Evolutionary conservation across 352 stramenopile genomes (phyloP), one percentile per base, ranked within the genome.

Genomic region (Globisporangium polare): DNA sequence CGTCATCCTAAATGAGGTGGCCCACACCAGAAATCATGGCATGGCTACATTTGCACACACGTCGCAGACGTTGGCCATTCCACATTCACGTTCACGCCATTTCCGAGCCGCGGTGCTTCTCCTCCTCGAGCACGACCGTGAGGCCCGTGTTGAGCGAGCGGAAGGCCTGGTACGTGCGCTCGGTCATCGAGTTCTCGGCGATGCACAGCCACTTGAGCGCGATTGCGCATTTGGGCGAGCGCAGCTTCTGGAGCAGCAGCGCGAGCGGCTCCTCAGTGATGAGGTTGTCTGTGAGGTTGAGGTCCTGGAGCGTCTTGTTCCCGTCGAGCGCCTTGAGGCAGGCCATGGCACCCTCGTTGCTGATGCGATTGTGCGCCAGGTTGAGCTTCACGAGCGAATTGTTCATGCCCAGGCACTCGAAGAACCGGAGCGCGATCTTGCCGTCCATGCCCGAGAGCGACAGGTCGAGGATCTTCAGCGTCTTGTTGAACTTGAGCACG

Each of bases 261-360:
- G 76, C 75, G 17, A 89, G 53, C 49, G 79, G 77, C 47, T 92
- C 83, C 62, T 95, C 84, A 0, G 83, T 91, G 62, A 95, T 89
- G 17, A 68, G 61, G 52, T 94, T 94, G 62, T 83, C 67, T 0
- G 75, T 68, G n/a, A 95, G 24, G 56, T 94, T 86, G 20, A 95
- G 73, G n/a, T 94, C 78, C 1, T 67, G 65, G 15, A 95, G 62
- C 13, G 67, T 70, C 5, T 59, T 62, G 60, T 93, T 91, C 7
- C 54, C 61, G 39, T 90, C 77, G 3, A 91, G 61, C n/a, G 79
- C 73, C 2, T 67, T 70, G 35, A 83, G 69, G 20, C 81, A 91
- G 10, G 74, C 81, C 59, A 78, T 75, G 51, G 90, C 73, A 3
- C 84, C 84, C 65, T 91, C 84, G 52, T 89, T 89, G 10, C 71